Evolutionary conservation across 768 basidiomycete species (phyloP).

Genomic region (Dentipellis fragilis): DNA sequence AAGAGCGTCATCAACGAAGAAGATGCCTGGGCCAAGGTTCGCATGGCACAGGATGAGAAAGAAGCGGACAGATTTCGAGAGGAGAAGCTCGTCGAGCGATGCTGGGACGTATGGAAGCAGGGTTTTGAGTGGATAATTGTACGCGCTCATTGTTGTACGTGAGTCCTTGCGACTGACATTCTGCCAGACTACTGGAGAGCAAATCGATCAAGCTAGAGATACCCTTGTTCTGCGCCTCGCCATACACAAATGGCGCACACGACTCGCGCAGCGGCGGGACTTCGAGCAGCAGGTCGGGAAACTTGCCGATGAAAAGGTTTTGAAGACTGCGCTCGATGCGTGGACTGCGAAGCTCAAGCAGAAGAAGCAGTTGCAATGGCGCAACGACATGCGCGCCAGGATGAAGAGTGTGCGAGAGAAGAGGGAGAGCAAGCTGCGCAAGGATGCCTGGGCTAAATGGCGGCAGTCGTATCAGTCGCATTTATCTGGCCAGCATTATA

Average conservation of each 20-base stretch:
- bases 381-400: conserved; percentile 58
- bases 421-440: conserved; percentile 41
- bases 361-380: conserved; percentile 50
- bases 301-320: conserved; percentile 33
- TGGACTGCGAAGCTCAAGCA: conserved; percentile 52
- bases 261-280: conserved; percentile 26
- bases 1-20: conserved; percentile 53
- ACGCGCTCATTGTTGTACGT: conserved; percentile 22
- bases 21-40: conserved; percentile 71
- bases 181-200: conserved; percentile 57
- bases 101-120: conserved; percentile 68
- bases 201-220: conserved; percentile 62
- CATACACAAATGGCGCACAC: conserved; percentile 53
- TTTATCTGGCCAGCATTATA: conserved; percentile 42
- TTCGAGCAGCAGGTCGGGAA: conserved; percentile 31
- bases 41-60: conserved; percentile 58
- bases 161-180: background rate
- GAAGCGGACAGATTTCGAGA: conserved; percentile 62
- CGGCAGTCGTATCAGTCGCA: conserved; percentile 42
- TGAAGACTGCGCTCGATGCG: conserved; percentile 29
- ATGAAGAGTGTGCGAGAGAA: conserved; percentile 55
- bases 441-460: conserved; percentile 61
- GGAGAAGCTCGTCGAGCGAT: conserved; percentile 54
- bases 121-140: conserved; percentile 68
- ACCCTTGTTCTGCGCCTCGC: conserved; percentile 48